These are phyloP conservation scores for Trichothecium roseum DNA, from an alignment of 2,329 filamentous ascomycete species.

Conservation along the genomic window DNA sequence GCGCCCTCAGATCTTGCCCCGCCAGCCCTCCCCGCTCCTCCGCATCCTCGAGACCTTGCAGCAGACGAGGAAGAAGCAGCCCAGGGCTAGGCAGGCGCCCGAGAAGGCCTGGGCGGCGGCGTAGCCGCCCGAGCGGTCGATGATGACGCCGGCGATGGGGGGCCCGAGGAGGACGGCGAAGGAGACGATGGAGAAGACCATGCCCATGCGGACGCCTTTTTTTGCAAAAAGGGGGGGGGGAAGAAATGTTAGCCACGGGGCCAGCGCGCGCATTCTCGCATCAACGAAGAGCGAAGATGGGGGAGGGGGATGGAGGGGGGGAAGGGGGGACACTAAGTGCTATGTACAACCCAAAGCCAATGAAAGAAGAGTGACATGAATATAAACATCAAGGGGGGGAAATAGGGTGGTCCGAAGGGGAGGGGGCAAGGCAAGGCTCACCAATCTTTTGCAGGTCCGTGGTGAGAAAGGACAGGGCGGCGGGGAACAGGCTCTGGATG, in stretches of 20 bases:
- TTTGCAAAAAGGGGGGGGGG: too few species aligned
- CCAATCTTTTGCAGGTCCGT: constrained; percentile 40
- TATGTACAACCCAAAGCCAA: too few species aligned
- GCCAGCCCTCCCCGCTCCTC: constrained; percentile 25
- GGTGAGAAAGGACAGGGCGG: constrained; percentile 40
- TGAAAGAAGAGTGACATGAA: too few species aligned
- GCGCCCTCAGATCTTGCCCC: constrained; percentile 23
- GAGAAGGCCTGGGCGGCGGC: constrained; percentile 39
- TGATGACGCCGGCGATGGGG: constrained; percentile 39
- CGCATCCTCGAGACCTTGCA: constrained; percentile 28
- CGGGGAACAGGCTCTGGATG: constrained; percentile 31
- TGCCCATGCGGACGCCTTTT: constrained; percentile 41
- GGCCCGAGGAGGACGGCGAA: constrained; percentile 42
- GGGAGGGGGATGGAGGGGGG: too few species aligned
- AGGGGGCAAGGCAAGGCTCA: background rate
- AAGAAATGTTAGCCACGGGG: too few species aligned
- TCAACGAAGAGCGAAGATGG: too few species aligned
- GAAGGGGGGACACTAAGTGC: too few species aligned
- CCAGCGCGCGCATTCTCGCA: too few species aligned
- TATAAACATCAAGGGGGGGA: too few species aligned
- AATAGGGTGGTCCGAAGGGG: too few species aligned
- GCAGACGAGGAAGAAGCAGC: constrained; percentile 25
- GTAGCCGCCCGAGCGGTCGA: constrained; percentile 30
- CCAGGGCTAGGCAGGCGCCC: constrained; percentile 28
- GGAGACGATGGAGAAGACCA: constrained; percentile 46